Conservation (phyloP, 257 asterid species). For the Petunia secreta region DNA sequence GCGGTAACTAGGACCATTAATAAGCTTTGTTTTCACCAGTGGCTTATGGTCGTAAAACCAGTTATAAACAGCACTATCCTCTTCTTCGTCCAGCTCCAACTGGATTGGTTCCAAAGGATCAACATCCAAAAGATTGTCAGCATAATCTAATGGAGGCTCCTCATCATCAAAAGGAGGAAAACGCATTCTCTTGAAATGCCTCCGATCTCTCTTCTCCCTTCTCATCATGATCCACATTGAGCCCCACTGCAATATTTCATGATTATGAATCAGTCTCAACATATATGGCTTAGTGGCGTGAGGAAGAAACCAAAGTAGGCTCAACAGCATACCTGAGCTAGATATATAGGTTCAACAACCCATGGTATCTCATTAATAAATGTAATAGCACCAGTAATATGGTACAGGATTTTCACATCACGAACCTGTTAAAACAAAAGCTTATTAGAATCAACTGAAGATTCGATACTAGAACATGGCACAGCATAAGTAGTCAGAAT, state of each 20-base stretch:
- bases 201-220: slow-evolving; percentile 95
- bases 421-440: slow-evolving; percentile 64
- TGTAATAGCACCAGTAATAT: slow-evolving; percentile 96
- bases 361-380: slow-evolving; percentile 97
- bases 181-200: slow-evolving; percentile 98
- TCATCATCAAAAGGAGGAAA: slow-evolving; percentile 99
- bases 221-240: slow-evolving; percentile 99
- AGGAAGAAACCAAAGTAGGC: slow-evolving; percentile 2
- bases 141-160: slow-evolving; percentile 97
- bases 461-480: not conserved
- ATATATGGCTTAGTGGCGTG: not conserved
- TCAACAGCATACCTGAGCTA: slow-evolving; percentile 76
- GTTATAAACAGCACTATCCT: slow-evolving; percentile 91
- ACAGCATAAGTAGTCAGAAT: not conserved
- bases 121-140: slow-evolving; percentile 94
- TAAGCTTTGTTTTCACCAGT: slow-evolving; percentile 91
- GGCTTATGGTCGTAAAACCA: slow-evolving; percentile 99
- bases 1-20: slow-evolving; percentile 96
- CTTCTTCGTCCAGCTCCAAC: slow-evolving; percentile 94
- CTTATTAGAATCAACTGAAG: slow-evolving; percentile 29
- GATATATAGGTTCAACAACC: slow-evolving; percentile 97
- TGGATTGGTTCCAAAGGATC: slow-evolving; percentile 99
- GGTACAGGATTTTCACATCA: slow-evolving; percentile 93
- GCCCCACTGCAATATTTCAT: slow-evolving; percentile 76
- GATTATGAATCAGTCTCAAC: not conserved